Conservation (phyloP, 345 rosid genomes). For the Populus nigra region DNA sequence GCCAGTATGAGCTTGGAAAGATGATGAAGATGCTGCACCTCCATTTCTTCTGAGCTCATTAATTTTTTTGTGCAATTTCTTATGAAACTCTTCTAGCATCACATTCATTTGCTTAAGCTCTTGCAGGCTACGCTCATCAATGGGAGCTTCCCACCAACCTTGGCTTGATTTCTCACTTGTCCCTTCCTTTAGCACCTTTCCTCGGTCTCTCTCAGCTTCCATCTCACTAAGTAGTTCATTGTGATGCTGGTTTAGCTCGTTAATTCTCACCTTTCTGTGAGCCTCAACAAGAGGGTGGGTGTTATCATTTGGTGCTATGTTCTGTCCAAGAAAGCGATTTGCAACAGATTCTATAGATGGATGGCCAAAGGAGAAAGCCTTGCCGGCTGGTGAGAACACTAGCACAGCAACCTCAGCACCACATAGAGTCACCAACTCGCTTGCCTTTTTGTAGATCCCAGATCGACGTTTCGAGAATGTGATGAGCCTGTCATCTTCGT, state of each 20-base stretch:
- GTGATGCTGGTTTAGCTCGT: slow-evolving; percentile 13
- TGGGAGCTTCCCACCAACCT: slow-evolving; percentile 27
- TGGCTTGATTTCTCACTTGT: background rate
- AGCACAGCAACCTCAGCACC: slow-evolving; percentile 10
- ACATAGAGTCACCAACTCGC: slow-evolving; percentile 22
- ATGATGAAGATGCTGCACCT: background rate
- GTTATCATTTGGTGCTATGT: background rate
- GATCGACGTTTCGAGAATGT: slow-evolving; percentile 38
- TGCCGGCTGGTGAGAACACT: slow-evolving; percentile 15
- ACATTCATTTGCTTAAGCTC: background rate
- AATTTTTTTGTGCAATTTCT: background rate
- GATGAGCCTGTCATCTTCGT: slow-evolving; percentile 10
- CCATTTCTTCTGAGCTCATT: background rate
- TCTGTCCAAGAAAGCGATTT: slow-evolving; percentile 15
- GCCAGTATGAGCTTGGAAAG: background rate
- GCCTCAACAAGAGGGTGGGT: slow-evolving; percentile 32
- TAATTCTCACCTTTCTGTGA: slow-evolving; percentile 16
- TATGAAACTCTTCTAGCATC: background rate
- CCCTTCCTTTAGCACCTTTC: slow-evolving; percentile 1
- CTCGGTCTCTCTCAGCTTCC: slow-evolving; percentile 16
- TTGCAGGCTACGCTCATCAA: slow-evolving; percentile 15
- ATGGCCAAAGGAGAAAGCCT: slow-evolving; percentile 11
- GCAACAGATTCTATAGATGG: slow-evolving; percentile 14
- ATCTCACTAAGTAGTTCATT: slow-evolving; percentile 8
- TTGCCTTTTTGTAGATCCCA: slow-evolving; percentile 41